Evolutionary conservation across 2,329 filamentous ascomycete genomes (phyloP).

Genomic region (Colletotrichum incanum): DNA sequence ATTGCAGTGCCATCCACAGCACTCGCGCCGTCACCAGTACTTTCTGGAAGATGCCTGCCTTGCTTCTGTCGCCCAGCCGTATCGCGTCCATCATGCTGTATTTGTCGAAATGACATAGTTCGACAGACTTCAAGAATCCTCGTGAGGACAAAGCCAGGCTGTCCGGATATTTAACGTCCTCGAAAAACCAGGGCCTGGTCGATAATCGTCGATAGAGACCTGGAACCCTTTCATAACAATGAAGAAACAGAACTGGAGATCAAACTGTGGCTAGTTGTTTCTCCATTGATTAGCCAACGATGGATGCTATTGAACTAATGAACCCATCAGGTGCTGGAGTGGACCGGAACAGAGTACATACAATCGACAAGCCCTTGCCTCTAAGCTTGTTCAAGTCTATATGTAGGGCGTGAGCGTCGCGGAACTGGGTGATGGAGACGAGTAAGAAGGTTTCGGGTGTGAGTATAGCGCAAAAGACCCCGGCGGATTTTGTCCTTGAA

Average conservation of each 20-base stretch:
- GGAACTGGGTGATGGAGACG: too few relatives aligned
- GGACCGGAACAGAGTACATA: not conserved
- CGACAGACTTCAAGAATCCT: slow-evolving; percentile 33
- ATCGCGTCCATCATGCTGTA: not conserved
- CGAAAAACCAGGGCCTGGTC: not conserved
- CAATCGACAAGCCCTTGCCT: not conserved
- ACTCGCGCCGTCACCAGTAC: slow-evolving; percentile 47
- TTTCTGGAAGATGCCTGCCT: slow-evolving; percentile 55
- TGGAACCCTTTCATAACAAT: slow-evolving; percentile 51
- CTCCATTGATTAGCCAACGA: not conserved
- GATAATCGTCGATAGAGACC: slow-evolving; percentile 8
- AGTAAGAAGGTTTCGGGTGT: too few relatives aligned
- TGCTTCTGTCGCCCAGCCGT: slow-evolving; percentile 55
- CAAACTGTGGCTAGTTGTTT: slow-evolving; percentile 6
- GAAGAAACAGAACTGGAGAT: slow-evolving; percentile 49
- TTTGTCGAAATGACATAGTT: not conserved
- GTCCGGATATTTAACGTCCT: slow-evolving; percentile 9
- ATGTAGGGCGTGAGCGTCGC: too few relatives aligned
- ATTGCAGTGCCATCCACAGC: slow-evolving; percentile 49
- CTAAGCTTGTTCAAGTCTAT: too few relatives aligned
- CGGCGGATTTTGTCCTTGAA: too few relatives aligned
- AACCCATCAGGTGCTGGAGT: not conserved
- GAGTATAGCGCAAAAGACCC: too few relatives aligned
- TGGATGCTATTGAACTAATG: accelerated
- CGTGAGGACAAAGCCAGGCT: slow-evolving; percentile 23